phyloP scores from a whole-genome alignment of 495 filamentous ascomycete species.

The Neurospora intermedia region DNA sequence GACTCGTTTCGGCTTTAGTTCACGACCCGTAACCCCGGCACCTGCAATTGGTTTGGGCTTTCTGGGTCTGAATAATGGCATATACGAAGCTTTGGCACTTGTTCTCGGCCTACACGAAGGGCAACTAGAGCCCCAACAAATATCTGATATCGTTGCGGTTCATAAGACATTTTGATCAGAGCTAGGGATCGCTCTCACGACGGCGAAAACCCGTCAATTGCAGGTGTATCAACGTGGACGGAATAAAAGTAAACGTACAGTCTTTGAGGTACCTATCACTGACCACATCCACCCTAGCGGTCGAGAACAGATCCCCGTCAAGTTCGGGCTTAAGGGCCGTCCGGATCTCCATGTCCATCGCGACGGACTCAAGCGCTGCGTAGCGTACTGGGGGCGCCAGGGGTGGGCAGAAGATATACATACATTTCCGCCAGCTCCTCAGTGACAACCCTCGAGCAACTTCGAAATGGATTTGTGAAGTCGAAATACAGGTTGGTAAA shows the following conservation, averaged over 20 bases:
- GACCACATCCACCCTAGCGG: background rate
- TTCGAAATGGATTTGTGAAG: background rate
- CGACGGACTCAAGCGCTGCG: background rate
- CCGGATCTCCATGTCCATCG: background rate
- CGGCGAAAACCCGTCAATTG: background rate
- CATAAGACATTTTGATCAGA: background rate
- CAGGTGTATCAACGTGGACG: background rate
- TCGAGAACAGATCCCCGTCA: background rate
- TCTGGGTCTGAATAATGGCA: background rate
- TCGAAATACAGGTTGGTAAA: background rate
- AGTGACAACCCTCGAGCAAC: background rate
- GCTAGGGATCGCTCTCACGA: background rate
- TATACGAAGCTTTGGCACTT: background rate
- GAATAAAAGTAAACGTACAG: background rate
- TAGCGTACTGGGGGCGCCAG: background rate
- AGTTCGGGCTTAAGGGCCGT: background rate
- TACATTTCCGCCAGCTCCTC: background rate
- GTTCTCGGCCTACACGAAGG: background rate
- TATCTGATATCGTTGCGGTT: background rate
- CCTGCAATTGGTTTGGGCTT: background rate
- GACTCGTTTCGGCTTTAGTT: background rate
- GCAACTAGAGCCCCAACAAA: too few species aligned
- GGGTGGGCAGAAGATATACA: background rate
- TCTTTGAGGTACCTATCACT: background rate
- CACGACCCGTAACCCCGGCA: background rate